Percentiles rank a stretch among this genome's conserved stretches.
Evolutionary conservation across 306 rosid species (phyloP).

Genomic region (Sesbania bispinosa): DNA sequence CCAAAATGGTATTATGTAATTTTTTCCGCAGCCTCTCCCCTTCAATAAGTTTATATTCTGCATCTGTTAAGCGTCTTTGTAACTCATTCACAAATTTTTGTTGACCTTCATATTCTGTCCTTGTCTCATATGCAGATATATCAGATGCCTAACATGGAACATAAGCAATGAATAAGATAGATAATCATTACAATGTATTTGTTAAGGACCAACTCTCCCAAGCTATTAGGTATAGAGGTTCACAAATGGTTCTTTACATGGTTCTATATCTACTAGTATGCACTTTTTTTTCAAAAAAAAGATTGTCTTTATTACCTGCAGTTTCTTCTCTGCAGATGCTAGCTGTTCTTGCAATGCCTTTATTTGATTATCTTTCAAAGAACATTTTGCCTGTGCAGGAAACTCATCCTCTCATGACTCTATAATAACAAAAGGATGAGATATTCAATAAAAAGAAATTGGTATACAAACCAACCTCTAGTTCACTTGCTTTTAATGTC

Average conservation of each 20-base stretch:
- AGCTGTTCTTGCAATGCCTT: constrained; percentile 59
- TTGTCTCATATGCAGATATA: constrained; percentile 62
- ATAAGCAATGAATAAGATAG: constrained; percentile 11
- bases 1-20: constrained; percentile 92
- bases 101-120: constrained; percentile 77
- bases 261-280: not conserved
- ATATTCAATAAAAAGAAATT: not conserved
- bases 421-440: not conserved
- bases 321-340: constrained; percentile 61
- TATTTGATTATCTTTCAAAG: constrained; percentile 55
- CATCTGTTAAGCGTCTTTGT: constrained; percentile 65
- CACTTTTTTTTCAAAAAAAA: not conserved
- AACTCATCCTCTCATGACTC: constrained; percentile 15
- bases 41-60: constrained; percentile 82
- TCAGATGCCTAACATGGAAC: constrained; percentile 56
- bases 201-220: not conserved
- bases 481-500: constrained; percentile 47
- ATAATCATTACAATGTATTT: not conserved
- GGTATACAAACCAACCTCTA: constrained; percentile 60
- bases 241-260: not conserved
- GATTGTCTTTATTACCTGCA: constrained; percentile 56
- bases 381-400: constrained; percentile 65
- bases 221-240: not conserved
- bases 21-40: constrained; percentile 91
- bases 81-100: constrained; percentile 59